Conservation (phyloP, 73 alveolate genomes). For the Loxodes magnus region DNA sequence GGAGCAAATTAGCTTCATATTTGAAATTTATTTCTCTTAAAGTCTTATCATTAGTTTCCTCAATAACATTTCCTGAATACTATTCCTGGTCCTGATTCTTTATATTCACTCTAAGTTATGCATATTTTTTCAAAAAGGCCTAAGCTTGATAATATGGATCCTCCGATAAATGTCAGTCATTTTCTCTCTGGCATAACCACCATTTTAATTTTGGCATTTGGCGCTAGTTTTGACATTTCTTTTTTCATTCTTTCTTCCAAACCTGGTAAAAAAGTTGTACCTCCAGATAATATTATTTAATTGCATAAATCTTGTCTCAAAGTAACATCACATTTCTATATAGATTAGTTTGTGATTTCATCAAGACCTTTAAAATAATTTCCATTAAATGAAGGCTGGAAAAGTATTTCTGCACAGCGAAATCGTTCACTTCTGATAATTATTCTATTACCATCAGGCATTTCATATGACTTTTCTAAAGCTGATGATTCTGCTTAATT, state of each 20-base stretch:
- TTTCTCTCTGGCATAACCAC: slow-evolving; percentile 67
- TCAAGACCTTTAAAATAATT: slow-evolving; percentile 54
- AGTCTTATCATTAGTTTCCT: no score
- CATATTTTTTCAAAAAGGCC: slow-evolving; percentile 83
- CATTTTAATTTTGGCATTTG: slow-evolving; percentile 27
- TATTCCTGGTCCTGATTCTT: slow-evolving; percentile 91
- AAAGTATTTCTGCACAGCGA: slow-evolving; percentile 74
- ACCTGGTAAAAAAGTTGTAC: slow-evolving; percentile 49
- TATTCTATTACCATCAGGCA: slow-evolving; percentile 76
- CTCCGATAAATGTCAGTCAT: slow-evolving; percentile 67
- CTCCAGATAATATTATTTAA: slow-evolving; percentile 57
- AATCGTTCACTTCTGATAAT: slow-evolving; percentile 50
- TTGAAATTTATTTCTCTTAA: no score
- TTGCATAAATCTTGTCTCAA: slow-evolving; percentile 59
- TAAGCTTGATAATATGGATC: slow-evolving; percentile 53
- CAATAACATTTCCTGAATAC: slow-evolving; percentile 92
- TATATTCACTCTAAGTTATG: slow-evolving; percentile 94
- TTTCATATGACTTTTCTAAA: slow-evolving; percentile 46
- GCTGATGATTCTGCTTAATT: slow-evolving; percentile 37
- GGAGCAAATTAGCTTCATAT: no score
- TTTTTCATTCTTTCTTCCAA: slow-evolving; percentile 50
- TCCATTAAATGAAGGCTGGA: slow-evolving; percentile 51
- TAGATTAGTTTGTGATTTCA: slow-evolving; percentile 62
- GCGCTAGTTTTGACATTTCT: slow-evolving; percentile 32
- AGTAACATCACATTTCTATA: slow-evolving; percentile 92